phyloP scores from a whole-genome alignment of 352 stramenopile genomes.

The Phytophthora litchii region DNA sequence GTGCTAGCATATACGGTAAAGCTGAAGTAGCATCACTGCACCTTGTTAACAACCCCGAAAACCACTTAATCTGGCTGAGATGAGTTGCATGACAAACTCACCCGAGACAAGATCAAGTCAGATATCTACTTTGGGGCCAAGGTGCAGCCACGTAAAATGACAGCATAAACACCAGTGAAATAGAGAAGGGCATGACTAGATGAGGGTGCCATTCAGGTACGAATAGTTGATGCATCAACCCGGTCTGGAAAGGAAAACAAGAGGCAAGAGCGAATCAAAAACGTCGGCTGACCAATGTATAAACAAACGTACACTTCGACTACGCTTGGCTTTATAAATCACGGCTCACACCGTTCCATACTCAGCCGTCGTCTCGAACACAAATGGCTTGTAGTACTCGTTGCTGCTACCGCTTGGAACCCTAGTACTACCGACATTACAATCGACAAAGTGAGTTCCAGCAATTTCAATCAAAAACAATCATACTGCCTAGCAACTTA shows the following conservation, averaged over 20 bases:
- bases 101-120: not conserved
- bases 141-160: no score
- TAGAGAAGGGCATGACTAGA: no score
- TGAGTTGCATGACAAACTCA: no score
- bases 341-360: slow-evolving; percentile 54
- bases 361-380: slow-evolving; percentile 54
- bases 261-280: slow-evolving; percentile 27
- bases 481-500: slow-evolving; percentile 22
- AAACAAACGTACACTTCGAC: slow-evolving; percentile 38
- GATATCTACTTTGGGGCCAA: no score
- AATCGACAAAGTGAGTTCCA: slow-evolving; percentile 10
- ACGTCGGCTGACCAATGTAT: slow-evolving; percentile 17
- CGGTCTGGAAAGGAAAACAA: not conserved
- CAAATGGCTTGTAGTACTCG: slow-evolving; percentile 54
- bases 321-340: slow-evolving; percentile 7
- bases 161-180: no score
- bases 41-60: no score
- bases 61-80: no score
- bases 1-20: no score
- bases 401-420: slow-evolving; percentile 34
- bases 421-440: slow-evolving; percentile 11
- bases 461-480: not conserved
- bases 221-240: not conserved
- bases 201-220: not conserved
- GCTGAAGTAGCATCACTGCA: no score